Evolutionary conservation across 305 asterid genomes (phyloP), one percentile per base, ranked within the genome.

Genomic region (Stenogyne calaminthoides): DNA sequence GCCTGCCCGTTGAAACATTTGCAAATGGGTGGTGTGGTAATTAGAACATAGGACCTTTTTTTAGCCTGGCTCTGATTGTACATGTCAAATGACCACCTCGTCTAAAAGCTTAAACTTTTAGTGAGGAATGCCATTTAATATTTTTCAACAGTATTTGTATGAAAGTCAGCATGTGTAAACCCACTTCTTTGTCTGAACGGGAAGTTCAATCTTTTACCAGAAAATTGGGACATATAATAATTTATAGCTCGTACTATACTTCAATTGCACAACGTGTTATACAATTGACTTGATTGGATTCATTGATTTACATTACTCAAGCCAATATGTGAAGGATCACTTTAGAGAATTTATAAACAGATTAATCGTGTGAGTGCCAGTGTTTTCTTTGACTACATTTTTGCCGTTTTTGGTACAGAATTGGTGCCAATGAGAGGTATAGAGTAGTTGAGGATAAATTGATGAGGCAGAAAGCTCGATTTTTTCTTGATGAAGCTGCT

Each of bases 401-500:
- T 51, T 65, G n/a, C 49, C 70, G 9, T 54, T 85, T 72, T 78
- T 70, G 74, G 70, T 88, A 83, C 80, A 92, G 98, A 84, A 84
- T 77, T 86, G 96, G 97, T 78, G 88, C 89, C 78, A 89, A 65
- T 80, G 98, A 82, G 84, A 87, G 96, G 79, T 91, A 90, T 72
- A 81, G 96, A 81, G 71, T 86, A 82, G 81, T 89, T 57, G 97
- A 92, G 87, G 96, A 95, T 83, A 95, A 81, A 80, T 72, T 95
- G 90, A 90, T 90, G 98, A 87, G 91, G 78, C 97, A 89, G 80
- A 95, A 87, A 78, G 94, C 96, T 73, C 79, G 82, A 51, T 77
- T 83, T 73, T 88, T 95, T 84, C 97, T 95, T 75, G 96, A 95
- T 25, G 99, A 95, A 83, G 99, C 97, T 80, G 99, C 99, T 59